These are phyloP conservation scores for Globisporangium cystogenes DNA, from an alignment of 352 stramenopile species.

Conservation along the genomic window DNA sequence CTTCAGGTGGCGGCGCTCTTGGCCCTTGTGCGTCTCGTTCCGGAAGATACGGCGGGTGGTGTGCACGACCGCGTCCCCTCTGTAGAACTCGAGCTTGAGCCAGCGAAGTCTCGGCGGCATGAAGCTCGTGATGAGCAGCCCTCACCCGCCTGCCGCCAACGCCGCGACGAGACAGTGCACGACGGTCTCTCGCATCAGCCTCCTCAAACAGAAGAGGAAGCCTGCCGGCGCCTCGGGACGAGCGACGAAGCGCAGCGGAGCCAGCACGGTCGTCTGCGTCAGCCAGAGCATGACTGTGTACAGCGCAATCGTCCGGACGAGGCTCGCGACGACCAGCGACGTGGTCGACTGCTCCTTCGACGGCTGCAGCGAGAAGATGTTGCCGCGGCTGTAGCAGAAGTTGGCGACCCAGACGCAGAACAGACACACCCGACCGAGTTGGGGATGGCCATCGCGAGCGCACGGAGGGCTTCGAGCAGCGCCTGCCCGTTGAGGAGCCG, in stretches of 20 bases:
- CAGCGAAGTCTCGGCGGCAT: not conserved
- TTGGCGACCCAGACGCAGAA: constrained; percentile 19
- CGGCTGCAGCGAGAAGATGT: constrained; percentile 18
- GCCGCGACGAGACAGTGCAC: not conserved
- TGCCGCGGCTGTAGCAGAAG: constrained; percentile 20
- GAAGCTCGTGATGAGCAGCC: not conserved
- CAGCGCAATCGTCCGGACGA: constrained; percentile 19
- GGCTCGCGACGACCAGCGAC: constrained; percentile 20
- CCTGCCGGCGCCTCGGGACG: not conserved
- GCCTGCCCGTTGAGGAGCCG: not conserved
- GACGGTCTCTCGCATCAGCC: not conserved
- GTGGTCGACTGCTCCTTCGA: constrained; percentile 20
- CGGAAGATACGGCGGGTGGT: constrained; percentile 20
- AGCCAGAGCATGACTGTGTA: constrained; percentile 4
- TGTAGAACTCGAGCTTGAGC: constrained; percentile 30
- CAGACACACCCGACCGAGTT: constrained; percentile 18
- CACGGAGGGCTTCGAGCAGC: not conserved
- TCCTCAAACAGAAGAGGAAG: constrained; percentile 1
- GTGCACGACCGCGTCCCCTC: constrained; percentile 10
- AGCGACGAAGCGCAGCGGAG: not conserved
- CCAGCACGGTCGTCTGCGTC: not conserved
- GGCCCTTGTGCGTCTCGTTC: constrained; percentile 14
- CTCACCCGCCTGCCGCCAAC: not conserved
- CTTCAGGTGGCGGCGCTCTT: no score
- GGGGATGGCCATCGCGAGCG: not conserved